A percentile compares a stretch with the other conserved stretches of the same genome.
Conservation (phyloP, 73 alveolate genomes). For the Uronychia binucleata region DNA sequence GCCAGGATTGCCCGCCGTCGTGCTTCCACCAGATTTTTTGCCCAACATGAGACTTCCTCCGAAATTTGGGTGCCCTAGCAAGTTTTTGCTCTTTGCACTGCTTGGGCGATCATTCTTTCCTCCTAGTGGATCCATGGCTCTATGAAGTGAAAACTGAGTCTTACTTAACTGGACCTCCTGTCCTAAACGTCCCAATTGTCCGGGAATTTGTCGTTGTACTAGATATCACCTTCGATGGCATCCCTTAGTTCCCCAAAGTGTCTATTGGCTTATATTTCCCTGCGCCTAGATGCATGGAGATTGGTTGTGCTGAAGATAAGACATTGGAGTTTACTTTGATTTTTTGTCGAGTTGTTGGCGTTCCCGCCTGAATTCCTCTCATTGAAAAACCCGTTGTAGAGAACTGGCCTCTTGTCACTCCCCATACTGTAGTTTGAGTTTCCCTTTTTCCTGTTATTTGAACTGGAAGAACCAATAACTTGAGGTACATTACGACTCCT, state of each 20-base stretch:
- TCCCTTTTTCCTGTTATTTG: neutral
- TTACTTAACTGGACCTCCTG: constrained; percentile 11
- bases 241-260: neutral
- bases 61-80: neutral
- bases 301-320: neutral
- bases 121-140: neutral
- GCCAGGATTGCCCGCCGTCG: neutral
- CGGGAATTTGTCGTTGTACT: neutral
- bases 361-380: constrained; percentile 4
- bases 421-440: neutral
- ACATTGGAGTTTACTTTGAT: neutral
- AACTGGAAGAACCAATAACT: neutral
- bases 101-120: neutral
- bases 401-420: constrained; percentile 2
- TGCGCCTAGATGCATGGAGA: neutral
- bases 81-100: neutral
- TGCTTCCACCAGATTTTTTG: neutral
- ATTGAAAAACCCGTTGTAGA: neutral
- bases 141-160: neutral
- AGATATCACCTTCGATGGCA: neutral
- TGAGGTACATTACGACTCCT: neutral
- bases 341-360: neutral
- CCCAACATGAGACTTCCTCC: neutral
- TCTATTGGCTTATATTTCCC: neutral
- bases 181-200: constrained; percentile 1